A percentile compares a stretch with the other conserved stretches of the same genome.
These are phyloP conservation scores for Aeschynomene evenia DNA, from an alignment of 306 rosid genomes.

Conservation along the genomic window DNA sequence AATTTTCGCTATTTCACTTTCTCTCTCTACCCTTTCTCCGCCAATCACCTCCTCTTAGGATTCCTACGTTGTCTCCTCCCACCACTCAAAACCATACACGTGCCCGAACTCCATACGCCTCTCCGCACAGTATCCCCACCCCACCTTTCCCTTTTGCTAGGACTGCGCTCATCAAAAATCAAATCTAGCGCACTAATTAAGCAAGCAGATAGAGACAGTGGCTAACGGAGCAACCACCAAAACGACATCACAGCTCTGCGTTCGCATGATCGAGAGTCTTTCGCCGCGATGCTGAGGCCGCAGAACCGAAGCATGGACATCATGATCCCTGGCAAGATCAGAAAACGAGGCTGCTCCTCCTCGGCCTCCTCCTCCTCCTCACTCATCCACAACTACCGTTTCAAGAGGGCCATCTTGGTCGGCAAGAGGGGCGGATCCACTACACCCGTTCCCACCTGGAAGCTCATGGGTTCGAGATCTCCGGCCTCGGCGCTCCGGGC, in stretches of 20 bases:
- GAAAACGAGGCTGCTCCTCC: conserved; percentile 95
- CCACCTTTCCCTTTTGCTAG: conserved; percentile 16
- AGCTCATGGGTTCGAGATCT: conserved; percentile 72
- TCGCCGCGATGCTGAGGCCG: conserved; percentile 72
- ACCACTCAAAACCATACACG: conserved; percentile 14
- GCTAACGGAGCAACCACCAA: neutral
- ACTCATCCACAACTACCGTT: conserved; percentile 74
- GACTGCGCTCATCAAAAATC: conserved; percentile 28
- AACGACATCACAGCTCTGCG: neutral
- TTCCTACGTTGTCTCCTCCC: neutral
- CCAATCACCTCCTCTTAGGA: neutral
- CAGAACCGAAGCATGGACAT: conserved; percentile 56
- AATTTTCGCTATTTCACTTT: no score
- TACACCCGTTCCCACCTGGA: conserved; percentile 94
- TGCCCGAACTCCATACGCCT: neutral
- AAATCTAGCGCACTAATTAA: conserved; percentile 23
- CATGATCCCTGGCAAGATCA: conserved; percentile 84
- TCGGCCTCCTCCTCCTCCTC: conserved; percentile 93
- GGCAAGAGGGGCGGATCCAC: conserved; percentile 85
- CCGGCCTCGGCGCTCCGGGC: conserved; percentile 64
- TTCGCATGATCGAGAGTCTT: neutral
- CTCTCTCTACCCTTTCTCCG: no score
- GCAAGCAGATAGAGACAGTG: neutral
- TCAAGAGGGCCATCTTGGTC: conserved; percentile 82
- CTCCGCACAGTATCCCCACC: neutral